These are phyloP conservation scores for Plectranthus barbatus DNA, from an alignment of 257 asterid species.

Conservation along the genomic window DNA sequence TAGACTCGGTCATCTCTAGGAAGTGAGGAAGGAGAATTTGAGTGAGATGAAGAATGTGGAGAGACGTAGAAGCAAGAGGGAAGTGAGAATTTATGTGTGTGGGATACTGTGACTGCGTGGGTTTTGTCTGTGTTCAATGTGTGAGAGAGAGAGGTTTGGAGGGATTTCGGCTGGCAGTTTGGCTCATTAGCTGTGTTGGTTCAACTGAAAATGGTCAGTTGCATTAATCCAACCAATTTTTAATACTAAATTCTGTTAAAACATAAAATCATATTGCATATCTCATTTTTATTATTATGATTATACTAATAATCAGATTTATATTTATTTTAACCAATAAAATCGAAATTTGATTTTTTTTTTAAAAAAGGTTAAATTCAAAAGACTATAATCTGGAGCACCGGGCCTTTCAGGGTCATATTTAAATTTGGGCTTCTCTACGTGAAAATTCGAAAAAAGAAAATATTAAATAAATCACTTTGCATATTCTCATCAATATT, in stretches of 20 bases:
- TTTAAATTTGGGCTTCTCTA: too few relatives aligned
- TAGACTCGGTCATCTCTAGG: slow-evolving; percentile 13
- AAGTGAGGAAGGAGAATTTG: not conserved
- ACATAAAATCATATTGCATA: too few relatives aligned
- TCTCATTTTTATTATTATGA: not conserved
- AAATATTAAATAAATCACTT: too few relatives aligned
- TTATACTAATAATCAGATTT: too few relatives aligned
- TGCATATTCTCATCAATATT: too few relatives aligned
- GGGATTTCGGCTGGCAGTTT: slow-evolving; percentile 13
- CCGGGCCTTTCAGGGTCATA: too few relatives aligned
- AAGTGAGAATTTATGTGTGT: slow-evolving; percentile 14
- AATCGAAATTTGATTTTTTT: too few relatives aligned
- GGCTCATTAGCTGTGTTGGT: slow-evolving; percentile 7
- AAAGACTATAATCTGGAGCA: too few relatives aligned
- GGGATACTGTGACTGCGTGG: slow-evolving; percentile 8
- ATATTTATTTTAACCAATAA: too few relatives aligned
- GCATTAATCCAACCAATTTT: too few relatives aligned
- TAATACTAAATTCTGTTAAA: not conserved
- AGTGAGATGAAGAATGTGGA: slow-evolving; percentile 9
- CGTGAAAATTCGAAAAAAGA: too few relatives aligned
- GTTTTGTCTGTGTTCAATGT: slow-evolving; percentile 3
- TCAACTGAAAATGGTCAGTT: not conserved
- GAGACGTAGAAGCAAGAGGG: not conserved
- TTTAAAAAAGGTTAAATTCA: too few relatives aligned
- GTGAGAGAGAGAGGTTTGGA: not conserved